Base-by-base conservation (phyloP, 2,329 filamentous ascomycete genomes). In the Epichloe sylvatica region DNA sequence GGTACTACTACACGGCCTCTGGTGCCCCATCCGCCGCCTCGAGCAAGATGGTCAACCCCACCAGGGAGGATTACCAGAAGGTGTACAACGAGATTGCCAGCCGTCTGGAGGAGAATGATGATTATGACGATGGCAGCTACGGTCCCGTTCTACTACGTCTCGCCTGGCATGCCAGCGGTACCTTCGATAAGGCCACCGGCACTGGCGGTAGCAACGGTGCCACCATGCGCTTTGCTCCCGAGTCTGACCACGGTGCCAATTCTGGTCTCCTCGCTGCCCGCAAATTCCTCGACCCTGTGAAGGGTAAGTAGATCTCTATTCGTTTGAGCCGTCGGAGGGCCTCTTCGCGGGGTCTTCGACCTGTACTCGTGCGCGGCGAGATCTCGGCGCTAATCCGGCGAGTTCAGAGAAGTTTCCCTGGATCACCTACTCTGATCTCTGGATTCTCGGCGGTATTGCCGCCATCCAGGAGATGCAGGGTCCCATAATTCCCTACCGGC, bases 101-200 rank as follows among this genome's bases (percentile, higher is more conserved):
- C 62, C 76, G 76, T 53, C 74, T 97, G 49, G 83, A 92, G 68
- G 86, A 96, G 71, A 82, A 94, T 64, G 87, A 92, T 59, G 84
- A 96, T 57, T 97, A 97, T 67, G 91, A 97, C 62, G 91, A 98
- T 67, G 91, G 92, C 59, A 92, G 85, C 73, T 97, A 94, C 65
- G 91, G 89, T 51, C 92, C 91, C 30, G 89, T 97, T 52, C 75
- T 97, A 50, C 71, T 97, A 55, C 81, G 91, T 61, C 78, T 97
- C 58, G 91, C 88, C 53, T 97, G 92, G 91, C 92, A 97, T 73
- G 82, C 84, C 56, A 89, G 83, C 59, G 91, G 91, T 59, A 98
- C 91, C 60, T 97, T 84, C 63, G 91, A 97, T 66, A 85, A 84
- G 72, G 78, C 79, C 63, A 95, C 90, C 25, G 77, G 78, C 56